phyloP scores from a whole-genome alignment of 164 flowering plant genomes.

The Nymphaea thermarum region DNA sequence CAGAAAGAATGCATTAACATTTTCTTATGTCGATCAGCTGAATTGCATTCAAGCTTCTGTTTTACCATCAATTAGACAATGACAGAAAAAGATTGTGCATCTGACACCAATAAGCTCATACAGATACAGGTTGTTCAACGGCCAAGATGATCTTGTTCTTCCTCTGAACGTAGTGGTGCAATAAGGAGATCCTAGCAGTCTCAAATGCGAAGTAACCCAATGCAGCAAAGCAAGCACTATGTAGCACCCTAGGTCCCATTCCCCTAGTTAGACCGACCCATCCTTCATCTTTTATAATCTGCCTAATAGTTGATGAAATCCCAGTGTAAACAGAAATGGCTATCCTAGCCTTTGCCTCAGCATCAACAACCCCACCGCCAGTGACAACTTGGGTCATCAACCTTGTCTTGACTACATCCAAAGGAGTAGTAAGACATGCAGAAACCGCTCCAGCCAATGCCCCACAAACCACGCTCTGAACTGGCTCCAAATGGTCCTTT shows the following conservation, averaged over 20 bases:
- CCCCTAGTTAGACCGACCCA: slow-evolving; percentile 81
- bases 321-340: slow-evolving; percentile 46
- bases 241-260: slow-evolving; percentile 84
- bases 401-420: slow-evolving; percentile 96
- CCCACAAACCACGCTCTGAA: slow-evolving; percentile 83
- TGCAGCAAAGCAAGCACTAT: slow-evolving; percentile 92
- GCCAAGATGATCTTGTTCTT: slow-evolving; percentile 27
- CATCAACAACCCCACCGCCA: slow-evolving; percentile 15
- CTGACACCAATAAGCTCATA: no score
- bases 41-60: no score
- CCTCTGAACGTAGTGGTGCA: slow-evolving; percentile 48
- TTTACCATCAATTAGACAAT: no score
- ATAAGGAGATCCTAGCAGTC: slow-evolving; percentile 76
- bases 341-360: slow-evolving; percentile 34
- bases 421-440: slow-evolving; percentile 73
- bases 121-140: not conserved
- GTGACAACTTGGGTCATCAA: slow-evolving; percentile 78
- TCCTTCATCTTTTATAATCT: slow-evolving; percentile 86
- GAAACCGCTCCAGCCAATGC: slow-evolving; percentile 96
- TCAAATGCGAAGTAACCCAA: slow-evolving; percentile 96
- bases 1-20: no score
- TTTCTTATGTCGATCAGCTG: no score
- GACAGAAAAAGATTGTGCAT: no score
- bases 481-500: slow-evolving; percentile 46
- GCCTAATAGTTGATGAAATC: slow-evolving; percentile 44